Evolutionary conservation across 495 filamentous ascomycete species (phyloP), one percentile per base, ranked within the genome.

Genomic region (Cercophora sp.): DNA sequence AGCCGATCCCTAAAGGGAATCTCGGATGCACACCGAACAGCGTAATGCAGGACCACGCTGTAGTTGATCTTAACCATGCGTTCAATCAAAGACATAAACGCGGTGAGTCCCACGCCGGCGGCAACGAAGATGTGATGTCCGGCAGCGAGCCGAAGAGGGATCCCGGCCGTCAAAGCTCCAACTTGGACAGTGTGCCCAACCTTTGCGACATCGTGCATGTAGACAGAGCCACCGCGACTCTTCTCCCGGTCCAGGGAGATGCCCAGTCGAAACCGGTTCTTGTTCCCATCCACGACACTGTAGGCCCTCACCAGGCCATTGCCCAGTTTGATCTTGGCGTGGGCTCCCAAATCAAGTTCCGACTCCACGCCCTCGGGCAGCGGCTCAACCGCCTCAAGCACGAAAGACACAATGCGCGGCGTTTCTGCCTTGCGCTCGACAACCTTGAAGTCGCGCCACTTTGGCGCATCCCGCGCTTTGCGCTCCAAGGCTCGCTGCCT

Each of bases 71-170:
- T 10, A 18, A 51, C 58, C 35, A 72, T 68, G 18, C 8, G 13
- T 53, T 73, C 63, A 8, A 71, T 27, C 34, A 71, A 51, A 4
- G 57, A 19, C 31, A 77, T 32, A 35, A 81, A 81, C 0, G 78
- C 77, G 8, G 78, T 81, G 51, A 81, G 70, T 0, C 78, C 77
- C 11, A 81, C 70, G 0, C 78, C 78, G 22, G 69, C 78, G 2
- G 64, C 77, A 13, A 81, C 70, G 57, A 78, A 79, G 3, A 80
- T 66, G 49, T 80, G 77, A 34, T 75, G 63, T 48, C 70, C 73
- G 0, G 73, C 74, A 2, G 65, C 65, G 18, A 32, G 29, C 1
- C 58, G 63, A 16, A 54, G 41, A 11, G 57, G 61, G 5, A 78
- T 54, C 31, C 67, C 71, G 4, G 55, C 58, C 9, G 72, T 74